These are phyloP conservation scores for Penicillium sumatraense DNA, from an alignment of 2,329 filamentous ascomycete species.

Conservation along the genomic window DNA sequence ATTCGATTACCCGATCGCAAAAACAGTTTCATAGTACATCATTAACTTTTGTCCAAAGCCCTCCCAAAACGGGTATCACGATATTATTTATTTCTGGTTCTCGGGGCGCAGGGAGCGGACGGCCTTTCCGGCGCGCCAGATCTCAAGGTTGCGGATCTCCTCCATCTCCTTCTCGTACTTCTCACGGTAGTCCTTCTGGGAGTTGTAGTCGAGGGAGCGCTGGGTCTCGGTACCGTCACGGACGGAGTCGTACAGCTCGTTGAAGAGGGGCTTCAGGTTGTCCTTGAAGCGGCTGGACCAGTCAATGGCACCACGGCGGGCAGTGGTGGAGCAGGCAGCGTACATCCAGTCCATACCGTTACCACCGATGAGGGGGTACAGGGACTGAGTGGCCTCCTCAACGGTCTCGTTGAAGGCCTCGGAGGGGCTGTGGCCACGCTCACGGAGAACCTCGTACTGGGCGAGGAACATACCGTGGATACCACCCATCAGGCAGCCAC, in stretches of 20 bases:
- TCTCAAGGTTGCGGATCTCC: slow-evolving; percentile 97
- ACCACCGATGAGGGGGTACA: slow-evolving; percentile 96
- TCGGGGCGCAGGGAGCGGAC: slow-evolving; percentile 85
- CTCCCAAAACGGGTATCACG: slow-evolving; percentile 30
- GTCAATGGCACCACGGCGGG: slow-evolving; percentile 97
- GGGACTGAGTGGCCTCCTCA: slow-evolving; percentile 96
- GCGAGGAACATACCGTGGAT: slow-evolving; percentile 99
- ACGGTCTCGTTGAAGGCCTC: slow-evolving; percentile 99
- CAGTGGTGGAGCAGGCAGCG: slow-evolving; percentile 98
- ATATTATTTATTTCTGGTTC: slow-evolving; percentile 72
- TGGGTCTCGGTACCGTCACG: slow-evolving; percentile 90
- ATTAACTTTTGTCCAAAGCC: slow-evolving; percentile 37
- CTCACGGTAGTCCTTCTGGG: slow-evolving; percentile 92
- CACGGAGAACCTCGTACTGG: slow-evolving; percentile 99
- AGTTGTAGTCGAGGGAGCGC: slow-evolving; percentile 96
- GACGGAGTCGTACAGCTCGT: slow-evolving; percentile 93
- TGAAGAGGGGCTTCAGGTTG: slow-evolving; percentile 97
- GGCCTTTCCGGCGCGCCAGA: slow-evolving; percentile 98
- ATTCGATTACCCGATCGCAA: slow-evolving; percentile 21
- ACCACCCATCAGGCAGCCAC: slow-evolving; percentile 99
- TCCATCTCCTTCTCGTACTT: slow-evolving; percentile 98
- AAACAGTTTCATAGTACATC: slow-evolving; percentile 41
- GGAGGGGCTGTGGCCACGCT: slow-evolving; percentile 94
- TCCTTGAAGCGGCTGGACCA: slow-evolving; percentile 98
- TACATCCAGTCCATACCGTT: slow-evolving; percentile 99